These are phyloP conservation scores for Yarrowia sp. DNA, from an alignment of 805 yeast species.

Conservation along the genomic window DNA sequence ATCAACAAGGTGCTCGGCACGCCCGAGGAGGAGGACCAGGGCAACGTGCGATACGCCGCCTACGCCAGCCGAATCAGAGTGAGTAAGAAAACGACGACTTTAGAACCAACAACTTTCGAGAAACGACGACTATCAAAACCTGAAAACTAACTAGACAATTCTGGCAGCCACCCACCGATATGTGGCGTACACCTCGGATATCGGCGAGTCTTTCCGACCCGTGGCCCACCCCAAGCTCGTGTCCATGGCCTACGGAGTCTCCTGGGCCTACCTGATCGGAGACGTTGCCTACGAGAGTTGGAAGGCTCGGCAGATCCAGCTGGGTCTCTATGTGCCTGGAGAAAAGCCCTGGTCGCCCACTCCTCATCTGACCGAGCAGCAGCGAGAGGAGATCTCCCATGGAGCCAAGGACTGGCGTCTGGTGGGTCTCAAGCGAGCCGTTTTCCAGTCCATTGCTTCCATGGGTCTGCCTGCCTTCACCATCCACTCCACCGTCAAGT, in stretches of 20 bases:
- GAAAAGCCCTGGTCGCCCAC: conserved; percentile 70
- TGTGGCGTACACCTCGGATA: conserved; percentile 85
- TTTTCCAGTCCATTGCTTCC: conserved; percentile 81
- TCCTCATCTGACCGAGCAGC: conserved; percentile 52
- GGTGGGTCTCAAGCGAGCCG: conserved; percentile 70
- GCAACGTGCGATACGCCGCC: conserved; percentile 31
- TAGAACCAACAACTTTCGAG: too few species aligned
- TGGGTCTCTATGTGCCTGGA: conserved; percentile 67
- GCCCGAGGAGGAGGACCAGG: conserved; percentile 17
- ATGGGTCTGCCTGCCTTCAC: conserved; percentile 90
- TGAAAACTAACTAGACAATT: conserved; percentile 48
- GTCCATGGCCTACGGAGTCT: conserved; percentile 68
- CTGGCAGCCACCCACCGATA: conserved; percentile 77
- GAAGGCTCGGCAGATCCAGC: conserved; percentile 62
- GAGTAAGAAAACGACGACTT: too few species aligned
- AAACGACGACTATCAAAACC: too few species aligned
- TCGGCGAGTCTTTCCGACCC: conserved; percentile 86
- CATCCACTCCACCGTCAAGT: conserved; percentile 74
- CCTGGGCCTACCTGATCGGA: conserved; percentile 77
- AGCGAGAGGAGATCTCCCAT: conserved; percentile 50
- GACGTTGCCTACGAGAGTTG: conserved; percentile 78
- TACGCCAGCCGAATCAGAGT: conserved; percentile 35
- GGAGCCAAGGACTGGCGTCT: conserved; percentile 71
- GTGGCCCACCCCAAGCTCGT: conserved; percentile 76
- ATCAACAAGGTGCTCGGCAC: conserved; percentile 3